Conservation (phyloP, 768 basidiomycete genomes). For the Vararia minispora region DNA sequence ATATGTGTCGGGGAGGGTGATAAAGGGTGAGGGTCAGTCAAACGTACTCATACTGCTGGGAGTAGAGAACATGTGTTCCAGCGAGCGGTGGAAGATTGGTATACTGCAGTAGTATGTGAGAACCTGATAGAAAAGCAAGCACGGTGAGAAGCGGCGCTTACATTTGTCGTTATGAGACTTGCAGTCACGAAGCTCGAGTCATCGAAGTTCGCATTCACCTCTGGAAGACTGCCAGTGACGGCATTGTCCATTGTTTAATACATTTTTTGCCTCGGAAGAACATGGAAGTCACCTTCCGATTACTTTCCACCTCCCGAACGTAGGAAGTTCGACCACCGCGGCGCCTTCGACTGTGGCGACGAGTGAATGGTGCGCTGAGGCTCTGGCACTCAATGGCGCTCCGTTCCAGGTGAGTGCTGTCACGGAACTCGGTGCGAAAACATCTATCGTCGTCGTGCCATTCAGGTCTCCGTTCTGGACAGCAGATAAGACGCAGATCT, state of each 20-base stretch:
- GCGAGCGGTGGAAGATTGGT: conserved; percentile 36
- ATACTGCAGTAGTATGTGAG: conserved; percentile 23
- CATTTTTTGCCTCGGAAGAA: background rate
- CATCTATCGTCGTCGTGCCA: conserved; percentile 34
- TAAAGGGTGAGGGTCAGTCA: background rate
- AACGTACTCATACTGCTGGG: conserved; percentile 42
- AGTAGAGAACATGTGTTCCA: conserved; percentile 34
- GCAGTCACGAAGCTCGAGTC: conserved; percentile 36
- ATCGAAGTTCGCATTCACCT: conserved; percentile 34
- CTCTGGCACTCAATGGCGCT: conserved; percentile 14
- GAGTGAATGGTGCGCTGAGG: conserved; percentile 22
- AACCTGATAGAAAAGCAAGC: no score
- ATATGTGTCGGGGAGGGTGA: background rate
- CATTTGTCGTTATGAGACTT: conserved; percentile 33
- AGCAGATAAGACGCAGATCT: no score
- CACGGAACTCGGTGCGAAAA: conserved; percentile 29
- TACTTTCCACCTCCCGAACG: conserved; percentile 34
- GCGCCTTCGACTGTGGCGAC: conserved; percentile 15
- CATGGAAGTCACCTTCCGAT: conserved; percentile 39
- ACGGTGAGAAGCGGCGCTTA: no score
- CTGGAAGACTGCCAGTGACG: conserved; percentile 31
- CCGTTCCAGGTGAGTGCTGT: conserved; percentile 32
- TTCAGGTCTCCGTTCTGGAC: conserved; percentile 38
- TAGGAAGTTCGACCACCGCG: conserved; percentile 22
- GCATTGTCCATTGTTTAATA: conserved; percentile 11